A percentile compares a stretch with the other conserved stretches of the same genome.
These are phyloP conservation scores for Pulveroboletus sp. DNA, from an alignment of 768 basidiomycete genomes.

Conservation along the genomic window DNA sequence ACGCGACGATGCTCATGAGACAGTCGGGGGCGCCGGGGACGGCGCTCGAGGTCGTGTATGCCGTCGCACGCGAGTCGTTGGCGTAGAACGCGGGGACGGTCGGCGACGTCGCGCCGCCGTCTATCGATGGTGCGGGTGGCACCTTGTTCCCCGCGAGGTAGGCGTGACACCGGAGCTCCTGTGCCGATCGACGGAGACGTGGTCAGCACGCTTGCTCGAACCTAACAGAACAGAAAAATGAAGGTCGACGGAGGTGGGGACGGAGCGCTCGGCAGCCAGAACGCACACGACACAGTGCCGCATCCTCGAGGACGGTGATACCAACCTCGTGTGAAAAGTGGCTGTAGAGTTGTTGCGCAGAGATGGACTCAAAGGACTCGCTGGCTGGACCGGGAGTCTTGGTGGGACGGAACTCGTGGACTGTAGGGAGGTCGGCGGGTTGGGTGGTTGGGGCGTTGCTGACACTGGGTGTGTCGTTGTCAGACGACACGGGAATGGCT, in stretches of 20 bases:
- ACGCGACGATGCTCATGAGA: constrained; percentile 35
- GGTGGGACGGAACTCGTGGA: constrained; percentile 28
- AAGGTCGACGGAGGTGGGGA: not conserved
- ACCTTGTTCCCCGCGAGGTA: constrained; percentile 37
- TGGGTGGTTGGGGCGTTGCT: constrained; percentile 5
- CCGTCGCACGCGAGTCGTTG: constrained; percentile 22
- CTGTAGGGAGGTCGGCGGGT: constrained; percentile 15
- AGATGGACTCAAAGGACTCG: constrained; percentile 38
- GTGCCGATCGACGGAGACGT: constrained; percentile 10
- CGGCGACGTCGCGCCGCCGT: not conserved
- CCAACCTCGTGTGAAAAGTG: constrained; percentile 43
- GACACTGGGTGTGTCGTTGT: not conserved
- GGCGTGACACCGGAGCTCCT: constrained; percentile 45
- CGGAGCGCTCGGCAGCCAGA: too few species aligned
- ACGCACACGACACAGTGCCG: not conserved
- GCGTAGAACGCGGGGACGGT: constrained; percentile 20
- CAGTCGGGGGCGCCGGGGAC: constrained; percentile 27
- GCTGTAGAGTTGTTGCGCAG: constrained; percentile 34
- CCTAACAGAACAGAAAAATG: constrained; percentile 1
- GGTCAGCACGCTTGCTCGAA: constrained; percentile 10
- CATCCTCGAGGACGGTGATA: not conserved
- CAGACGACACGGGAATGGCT: constrained; percentile 16
- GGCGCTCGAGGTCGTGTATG: constrained; percentile 14
- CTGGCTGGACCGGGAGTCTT: constrained; percentile 3
- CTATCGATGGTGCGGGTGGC: constrained; percentile 9